Base-by-base conservation (phyloP, 176 grass and related monocot genomes). In the Puya raimondii region DNA sequence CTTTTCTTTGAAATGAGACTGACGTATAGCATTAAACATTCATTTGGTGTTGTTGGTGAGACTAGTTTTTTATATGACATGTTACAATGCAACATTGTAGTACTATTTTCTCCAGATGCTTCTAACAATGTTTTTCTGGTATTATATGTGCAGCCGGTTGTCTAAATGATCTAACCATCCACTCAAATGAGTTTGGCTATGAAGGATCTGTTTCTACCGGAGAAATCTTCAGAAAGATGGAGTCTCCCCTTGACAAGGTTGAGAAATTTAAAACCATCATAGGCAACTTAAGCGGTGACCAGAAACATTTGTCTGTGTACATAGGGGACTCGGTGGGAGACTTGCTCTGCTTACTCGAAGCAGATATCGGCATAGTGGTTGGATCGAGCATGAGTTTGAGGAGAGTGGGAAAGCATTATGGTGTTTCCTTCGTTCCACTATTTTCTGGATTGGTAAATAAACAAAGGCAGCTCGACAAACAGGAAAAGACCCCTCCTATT, bases 301-400 rank as follows among this genome's bases (percentile, higher is more conserved):
- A 23, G 10, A 29, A 67, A 50, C 78, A 42, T 21, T 67, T 85
- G 25, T 84, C 94, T 33, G 85, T 99, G 61, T 99, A 93, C 68
- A 91, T 99, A 21, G 94, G 94, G 23, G 94, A 93, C 64, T 91
- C 94, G 0, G 80, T 93, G 64, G 90, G 94, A 75, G 94, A 99
- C 82, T 82, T 99, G 80, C 82, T 99, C 12, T 93, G 94, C 74
- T 85, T 99, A 78, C 67, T 99, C 70, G 84, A 94, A 79, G 95
- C 90, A 51, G 90, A 99, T 80, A 81, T 93, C 68, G 95, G 95
- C 72, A 99, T 99, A 23, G 85, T 94, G 25, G 83, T 99, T 78
- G 95, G 95, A 69, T 91, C 85, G 61, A 99, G 90, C 79, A 81
- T 75, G 68, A 86, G 77, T 59, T 80, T 99, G 70, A 88, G 85